These are phyloP conservation scores for Geotrichum aggregatum DNA, from an alignment of 1,139 yeast species.

Conservation along the genomic window DNA sequence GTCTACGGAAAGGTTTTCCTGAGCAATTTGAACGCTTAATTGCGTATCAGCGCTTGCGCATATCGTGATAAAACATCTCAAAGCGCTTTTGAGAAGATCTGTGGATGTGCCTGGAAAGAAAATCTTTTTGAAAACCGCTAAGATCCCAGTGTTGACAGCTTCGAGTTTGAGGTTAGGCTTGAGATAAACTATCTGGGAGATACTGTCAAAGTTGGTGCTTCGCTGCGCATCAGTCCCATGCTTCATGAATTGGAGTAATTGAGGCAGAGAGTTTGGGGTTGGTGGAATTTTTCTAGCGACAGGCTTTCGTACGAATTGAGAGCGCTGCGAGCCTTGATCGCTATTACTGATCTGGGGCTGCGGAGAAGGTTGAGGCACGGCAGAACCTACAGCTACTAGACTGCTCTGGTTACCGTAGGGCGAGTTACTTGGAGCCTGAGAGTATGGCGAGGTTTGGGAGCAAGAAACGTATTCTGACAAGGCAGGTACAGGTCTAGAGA, in stretches of 20 bases:
- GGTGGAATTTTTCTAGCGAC: neutral
- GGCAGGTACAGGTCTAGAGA: no score
- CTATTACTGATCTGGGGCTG: neutral
- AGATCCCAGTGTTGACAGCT: neutral
- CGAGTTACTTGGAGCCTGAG: neutral
- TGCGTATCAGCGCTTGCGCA: neutral
- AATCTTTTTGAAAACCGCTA: neutral
- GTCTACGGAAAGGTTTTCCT: neutral
- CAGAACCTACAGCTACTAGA: neutral
- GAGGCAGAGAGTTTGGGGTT: neutral
- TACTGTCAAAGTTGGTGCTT: neutral
- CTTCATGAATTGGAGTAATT: neutral
- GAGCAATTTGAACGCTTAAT: neutral
- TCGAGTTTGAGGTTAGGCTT: neutral
- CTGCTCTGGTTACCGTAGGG: neutral
- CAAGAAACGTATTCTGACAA: no score
- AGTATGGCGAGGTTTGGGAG: neutral
- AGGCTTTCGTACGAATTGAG: neutral
- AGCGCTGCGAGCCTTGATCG: neutral
- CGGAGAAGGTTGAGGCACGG: neutral
- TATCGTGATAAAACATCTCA: neutral
- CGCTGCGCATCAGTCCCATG: conserved; percentile 1
- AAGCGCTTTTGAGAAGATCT: neutral
- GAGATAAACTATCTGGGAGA: neutral
- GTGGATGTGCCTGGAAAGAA: neutral